Evolutionary conservation across 441 rosid genomes (phyloP), one percentile per base, ranked within the genome.

Genomic region (Gossypium trilobum): DNA sequence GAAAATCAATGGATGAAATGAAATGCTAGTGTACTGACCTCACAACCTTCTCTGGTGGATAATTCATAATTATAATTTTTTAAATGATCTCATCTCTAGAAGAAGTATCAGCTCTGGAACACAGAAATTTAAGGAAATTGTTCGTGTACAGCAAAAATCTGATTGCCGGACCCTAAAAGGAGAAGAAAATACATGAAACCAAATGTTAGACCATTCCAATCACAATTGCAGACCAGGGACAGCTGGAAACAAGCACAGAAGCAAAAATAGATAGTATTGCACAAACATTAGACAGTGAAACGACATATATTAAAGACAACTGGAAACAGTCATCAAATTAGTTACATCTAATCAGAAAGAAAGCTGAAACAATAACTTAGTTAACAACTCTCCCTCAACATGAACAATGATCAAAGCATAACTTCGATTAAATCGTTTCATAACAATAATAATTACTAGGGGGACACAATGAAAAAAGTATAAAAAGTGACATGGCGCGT

Each of bases 61-160:
- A 23, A 57, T 23, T 23, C 62, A 57, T 57, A 23, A 57, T 7
- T 23, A 25, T 23, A 11, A 3, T 6, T 57, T 57, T 57, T 31
- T 31, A n/a, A n/a, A 14, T 50, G 33, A 71, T 25, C 42, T 39
- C 39, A n/a, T 13, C 25, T n/a, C 9, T 5, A 7, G 39, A 68
- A 19, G n/a, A 71, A 58, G 36, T 17, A 51, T 39, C 70, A 68
- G 66, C 68, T 14, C 72, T 27, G 23, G 59, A 27, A 25, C 71
- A 33, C 17, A 52, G 51, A 77, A 63, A 50, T 48, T 59, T 70
- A 51, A 14, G 56, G 25, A 57, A 57, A 62, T 51, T 75, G 77
- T 72, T 65, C 84, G 77, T 25, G 60, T 14, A 76, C 74, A 6
- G 23, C 29, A 39, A 19, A 63, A 22, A 25, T 39, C 46, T 70